These are phyloP conservation scores for Trapa bicornis DNA, from an alignment of 345 rosid species.

Conservation along the genomic window DNA sequence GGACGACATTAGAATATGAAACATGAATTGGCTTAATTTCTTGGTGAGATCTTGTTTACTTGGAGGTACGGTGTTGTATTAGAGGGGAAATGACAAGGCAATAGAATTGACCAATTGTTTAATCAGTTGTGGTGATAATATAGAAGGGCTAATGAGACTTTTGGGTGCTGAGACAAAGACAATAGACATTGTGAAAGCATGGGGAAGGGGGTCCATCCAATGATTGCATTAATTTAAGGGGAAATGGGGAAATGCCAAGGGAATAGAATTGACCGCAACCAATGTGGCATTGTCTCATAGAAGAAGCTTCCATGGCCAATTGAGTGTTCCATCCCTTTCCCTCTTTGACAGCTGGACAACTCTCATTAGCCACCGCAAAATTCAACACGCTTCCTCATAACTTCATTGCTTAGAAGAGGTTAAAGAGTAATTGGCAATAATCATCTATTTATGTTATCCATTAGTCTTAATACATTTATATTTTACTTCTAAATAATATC, in stretches of 20 bases:
- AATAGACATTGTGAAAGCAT: not conserved
- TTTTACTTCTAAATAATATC: no score
- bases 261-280: not conserved
- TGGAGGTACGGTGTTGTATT: no score
- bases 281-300: not conserved
- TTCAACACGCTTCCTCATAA: not conserved
- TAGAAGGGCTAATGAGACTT: not conserved
- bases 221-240: constrained; percentile 3
- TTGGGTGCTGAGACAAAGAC: not conserved
- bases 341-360: not conserved
- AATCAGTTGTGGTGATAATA: not conserved
- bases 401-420: no score
- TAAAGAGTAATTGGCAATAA: no score
- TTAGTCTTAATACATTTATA: no score
- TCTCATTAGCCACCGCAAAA: not conserved
- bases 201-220: not conserved
- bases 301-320: constrained; percentile 1
- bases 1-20: no score
- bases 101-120: not conserved
- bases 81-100: no score
- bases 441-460: no score
- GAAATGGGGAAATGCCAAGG: not conserved
- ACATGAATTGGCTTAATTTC: no score
- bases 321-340: not conserved
- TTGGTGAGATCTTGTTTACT: no score